Base-by-base conservation (phyloP, 805 yeast species). In the Monosporozyma aerobia region DNA sequence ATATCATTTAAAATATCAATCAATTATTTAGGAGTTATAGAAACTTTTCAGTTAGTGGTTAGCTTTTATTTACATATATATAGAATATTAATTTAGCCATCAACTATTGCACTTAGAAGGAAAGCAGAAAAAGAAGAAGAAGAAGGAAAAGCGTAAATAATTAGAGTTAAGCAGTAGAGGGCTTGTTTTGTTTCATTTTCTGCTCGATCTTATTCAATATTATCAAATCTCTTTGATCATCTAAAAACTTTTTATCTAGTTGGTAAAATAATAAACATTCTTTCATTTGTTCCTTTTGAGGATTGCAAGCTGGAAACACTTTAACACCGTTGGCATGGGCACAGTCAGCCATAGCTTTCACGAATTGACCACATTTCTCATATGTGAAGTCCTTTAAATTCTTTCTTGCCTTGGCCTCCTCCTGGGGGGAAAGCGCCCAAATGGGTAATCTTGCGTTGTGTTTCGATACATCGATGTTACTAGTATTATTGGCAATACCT, bases 401-500 rank as follows among this genome's bases (percentile, higher is more conserved):
- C 58, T 78, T 81, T 61, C 86, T 80, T 37, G 85, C 82, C 54
- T 81, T 78, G 67, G 81, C 82, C 63, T 87, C 95, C 64, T 87
- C 94, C 56, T 76, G 77, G 13, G 94, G 92, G 0, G 87, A 78
- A 23, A 87, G 71, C 56, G 85, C 78, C 95, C 95, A 87, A 11
- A 78, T 72, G 1, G 95, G 95, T 29, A 86, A 69, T 56, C 65
- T 70, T 27, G 52, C 41, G 5, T 47, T 48, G 30, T 53, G 50
- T 22, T 32, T 43, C 29, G 45, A 23, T 22, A 43, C 45, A 22
- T 11, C 10, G 14, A 43, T 25, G 10, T 14, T 37, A 22, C 32
- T 32, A 27, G 8, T 47, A 47, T n/a, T 14, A 29, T 14, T 13
- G n/a, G 25, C 29, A 43, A 45, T 33, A n/a, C 13, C 43, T 47